A percentile compares a stretch with the other conserved stretches of the same genome.
Evolutionary conservation across 441 rosid species (phyloP).

Genomic region (Arabidopsis lyrata): DNA sequence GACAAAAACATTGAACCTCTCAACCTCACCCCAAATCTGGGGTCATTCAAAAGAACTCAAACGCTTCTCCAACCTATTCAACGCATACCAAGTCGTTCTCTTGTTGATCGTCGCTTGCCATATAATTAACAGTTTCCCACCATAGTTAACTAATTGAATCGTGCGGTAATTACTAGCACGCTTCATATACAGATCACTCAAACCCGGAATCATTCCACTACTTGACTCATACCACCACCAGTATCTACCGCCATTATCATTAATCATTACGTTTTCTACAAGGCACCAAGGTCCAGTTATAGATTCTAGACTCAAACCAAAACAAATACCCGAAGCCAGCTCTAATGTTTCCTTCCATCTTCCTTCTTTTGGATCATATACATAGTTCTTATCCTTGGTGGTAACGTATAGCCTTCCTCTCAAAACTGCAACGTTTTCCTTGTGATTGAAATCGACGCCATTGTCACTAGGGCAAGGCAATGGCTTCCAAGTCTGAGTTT

Average conservation of each 20-base stretch:
- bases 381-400: neutral
- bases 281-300: neutral
- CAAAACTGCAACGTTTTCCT: neutral
- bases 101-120: neutral
- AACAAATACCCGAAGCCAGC: no score
- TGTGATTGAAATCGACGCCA: neutral
- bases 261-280: neutral
- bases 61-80: neutral
- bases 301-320: neutral
- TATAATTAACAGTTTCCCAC: conserved; percentile 9
- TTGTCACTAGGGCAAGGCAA: neutral
- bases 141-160: neutral
- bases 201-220: neutral
- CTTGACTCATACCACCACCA: neutral
- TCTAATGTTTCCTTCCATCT: neutral
- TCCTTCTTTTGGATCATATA: neutral
- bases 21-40: neutral
- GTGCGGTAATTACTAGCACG: neutral
- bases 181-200: neutral
- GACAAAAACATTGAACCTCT: neutral
- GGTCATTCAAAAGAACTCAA: neutral
- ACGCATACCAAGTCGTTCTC: neutral
- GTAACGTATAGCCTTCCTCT: conserved; percentile 1
- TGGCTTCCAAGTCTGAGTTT: conserved; percentile 17
- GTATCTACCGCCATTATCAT: neutral